A percentile compares a stretch with the other conserved stretches of the same genome.
phyloP scores from a whole-genome alignment of 345 rosid species.

The Trapa bicornis region DNA sequence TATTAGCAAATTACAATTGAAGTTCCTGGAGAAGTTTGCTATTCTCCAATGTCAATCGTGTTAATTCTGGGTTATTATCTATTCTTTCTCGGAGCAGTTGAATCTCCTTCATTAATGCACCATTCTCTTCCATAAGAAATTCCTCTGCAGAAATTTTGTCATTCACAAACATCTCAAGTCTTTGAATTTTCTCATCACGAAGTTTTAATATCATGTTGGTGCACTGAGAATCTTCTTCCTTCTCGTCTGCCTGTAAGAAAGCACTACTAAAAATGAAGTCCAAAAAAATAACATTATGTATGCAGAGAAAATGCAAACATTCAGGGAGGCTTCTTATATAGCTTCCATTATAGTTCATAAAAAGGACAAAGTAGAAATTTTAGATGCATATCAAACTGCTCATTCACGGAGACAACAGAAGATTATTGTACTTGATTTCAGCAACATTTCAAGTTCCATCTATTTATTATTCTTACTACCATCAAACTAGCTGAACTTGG shows the following conservation, averaged over 20 bases:
- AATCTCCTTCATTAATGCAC: constrained; percentile 50
- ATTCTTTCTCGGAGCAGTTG: constrained; percentile 44
- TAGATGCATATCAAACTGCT: not conserved
- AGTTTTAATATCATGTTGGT: constrained; percentile 40
- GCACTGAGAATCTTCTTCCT: constrained; percentile 51
- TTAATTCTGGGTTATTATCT: constrained; percentile 48
- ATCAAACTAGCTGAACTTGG: constrained; percentile 40
- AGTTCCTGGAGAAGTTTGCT: constrained; percentile 56
- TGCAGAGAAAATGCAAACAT: not conserved
- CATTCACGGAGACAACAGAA: constrained; percentile 35
- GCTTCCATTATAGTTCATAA: not conserved
- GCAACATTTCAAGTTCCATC: constrained; percentile 35
- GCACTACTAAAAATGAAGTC: constrained; percentile 4
- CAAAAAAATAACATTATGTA: not conserved
- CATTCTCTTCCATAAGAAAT: constrained; percentile 50
- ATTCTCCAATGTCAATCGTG: constrained; percentile 48
- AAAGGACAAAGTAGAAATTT: constrained; percentile 5
- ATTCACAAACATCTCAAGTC: constrained; percentile 37
- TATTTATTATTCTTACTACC: constrained; percentile 68
- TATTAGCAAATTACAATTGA: constrained; percentile 36
- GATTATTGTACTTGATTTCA: constrained; percentile 45
- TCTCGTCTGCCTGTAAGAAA: constrained; percentile 40
- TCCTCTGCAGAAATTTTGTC: constrained; percentile 38
- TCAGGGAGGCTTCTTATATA: not conserved
- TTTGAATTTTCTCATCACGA: constrained; percentile 51